Base-by-base conservation (phyloP, 331 rosid species). In the Malus hybrid region DNA sequence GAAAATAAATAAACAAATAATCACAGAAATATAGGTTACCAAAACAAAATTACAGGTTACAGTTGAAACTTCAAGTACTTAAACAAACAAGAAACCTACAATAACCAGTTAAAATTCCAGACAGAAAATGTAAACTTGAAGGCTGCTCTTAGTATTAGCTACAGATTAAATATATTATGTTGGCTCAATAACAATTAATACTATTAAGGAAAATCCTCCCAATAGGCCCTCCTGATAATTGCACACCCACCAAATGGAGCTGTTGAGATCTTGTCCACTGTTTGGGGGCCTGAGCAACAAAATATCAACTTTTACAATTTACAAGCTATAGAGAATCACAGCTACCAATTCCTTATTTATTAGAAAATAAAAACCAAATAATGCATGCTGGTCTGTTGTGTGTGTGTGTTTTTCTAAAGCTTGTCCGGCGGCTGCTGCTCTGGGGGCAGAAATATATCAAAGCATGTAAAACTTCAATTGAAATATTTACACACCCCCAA, bases 201-300 rank as follows among this genome's bases (percentile, higher is more conserved):
- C 84, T 34, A 73, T 63, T 60, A 73, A 74, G 50, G 66, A 70
- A 67, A 36, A 67, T 66, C 69, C 80, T 80, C 70, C 78, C 71
- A 74, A 73, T 71, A 82, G 27, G 79, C 71, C 79, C 78, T 76
- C 77, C 70, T 69, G 74, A 73, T 78, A 39, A 79, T 78, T 76
- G 83, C 75, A 78, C 56, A 62, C 75, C 77, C 78, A 70, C 73
- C 86, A 71, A 59, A 78, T 75, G 83, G 39, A 67, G 79, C 71
- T 28, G 70, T 71, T 56, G 39, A 78, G 59, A 76, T 81, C 69
- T 44, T 13, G 32, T 79, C 76, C 70, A 80, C 75, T 33, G 79
- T 69, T 52, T 75, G 74, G 62, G 84, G 60, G 77, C 84, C 82
- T 79, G 80, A 52, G 80, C 81, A 76, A 73, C 73, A 79, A 39